Base-by-base conservation (phyloP, 495 filamentous ascomycete species). In the Coniosporium apollinis region DNA sequence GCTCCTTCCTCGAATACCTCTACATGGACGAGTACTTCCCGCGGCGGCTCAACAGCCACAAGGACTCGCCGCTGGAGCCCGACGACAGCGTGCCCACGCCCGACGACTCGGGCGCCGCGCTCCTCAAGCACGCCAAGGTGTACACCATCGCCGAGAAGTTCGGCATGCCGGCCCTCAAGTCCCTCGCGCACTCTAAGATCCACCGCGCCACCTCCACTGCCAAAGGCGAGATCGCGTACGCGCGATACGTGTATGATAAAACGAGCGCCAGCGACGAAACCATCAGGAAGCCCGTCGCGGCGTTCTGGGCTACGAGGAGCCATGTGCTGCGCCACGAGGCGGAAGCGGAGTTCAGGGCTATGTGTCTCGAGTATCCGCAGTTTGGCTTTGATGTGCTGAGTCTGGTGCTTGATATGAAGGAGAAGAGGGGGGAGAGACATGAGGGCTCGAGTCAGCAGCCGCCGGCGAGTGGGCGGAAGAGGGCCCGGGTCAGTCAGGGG, bases 21-120 rank as follows among this genome's bases (percentile, higher is more conserved):
- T 96, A 96, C 59, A 92, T 82, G 1, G 72, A 71, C 54, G 82
- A 96, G 53, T 94, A 94, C 65, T 83, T 82, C 53, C 77, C 82
- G 3, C 61, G 64, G 41, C 74, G 75, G 45, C 34, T 75, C 11
- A 50, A 64, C n/a, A 61, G 67, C 28, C 56, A 67, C 34, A 41
- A 50, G 4, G 44, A 48, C 13, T 61, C 58, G 15, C 41, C 59
- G 22, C 59, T 81, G 1, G 70, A 80, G 44, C 52, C 53, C 29
- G 72, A 77, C 45, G 62, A 75, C 1, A 54, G 64, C 22, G 49
- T 66, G 16, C 73, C 72, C 3, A 51, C 52, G 4, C 61, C 76
- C 15, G 83, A 92, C 56, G 60, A 77, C 34, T 71, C 65, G 22
- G 85, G 82, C 30, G 65, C 73, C 6, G 74, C 84, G 41, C 68